Conservation (phyloP, 139 green algal genomes). For the Asterochloris erici region DNA sequence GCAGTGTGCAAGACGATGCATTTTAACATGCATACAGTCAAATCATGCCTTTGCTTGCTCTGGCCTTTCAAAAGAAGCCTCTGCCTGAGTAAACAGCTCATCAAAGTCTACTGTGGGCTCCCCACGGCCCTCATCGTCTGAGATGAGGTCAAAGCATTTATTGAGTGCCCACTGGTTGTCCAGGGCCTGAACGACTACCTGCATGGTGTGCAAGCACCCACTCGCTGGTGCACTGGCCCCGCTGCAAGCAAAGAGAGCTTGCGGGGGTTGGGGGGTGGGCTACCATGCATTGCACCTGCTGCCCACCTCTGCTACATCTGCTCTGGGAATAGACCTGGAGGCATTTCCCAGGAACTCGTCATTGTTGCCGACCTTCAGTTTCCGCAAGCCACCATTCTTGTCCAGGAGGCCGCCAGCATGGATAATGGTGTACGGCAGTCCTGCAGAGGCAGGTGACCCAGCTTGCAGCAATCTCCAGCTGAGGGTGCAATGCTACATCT, state of each 20-base stretch:
- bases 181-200: neutral
- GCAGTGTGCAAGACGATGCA: no score
- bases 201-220: no score
- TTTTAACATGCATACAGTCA: no score
- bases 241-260: no score
- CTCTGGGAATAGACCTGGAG: slow-evolving; percentile 61
- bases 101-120: slow-evolving; percentile 45
- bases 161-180: neutral
- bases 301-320: slow-evolving; percentile 72
- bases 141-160: slow-evolving; percentile 33
- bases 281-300: slow-evolving; percentile 19
- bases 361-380: slow-evolving; percentile 76
- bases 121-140: slow-evolving; percentile 34
- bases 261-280: no score
- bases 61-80: no score
- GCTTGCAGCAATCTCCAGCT: neutral
- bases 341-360: slow-evolving; percentile 58
- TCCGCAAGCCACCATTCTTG: slow-evolving; percentile 51
- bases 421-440: slow-evolving; percentile 76
- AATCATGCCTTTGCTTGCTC: no score
- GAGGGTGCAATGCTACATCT: neutral
- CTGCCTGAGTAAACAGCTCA: slow-evolving; percentile 25
- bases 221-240: no score
- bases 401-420: slow-evolving; percentile 80
- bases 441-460: slow-evolving; percentile 9